Percentiles rank a stretch among this genome's conserved stretches.
Evolutionary conservation across 306 rosid genomes (phyloP).

Genomic region (Aeschynomene evenia): DNA sequence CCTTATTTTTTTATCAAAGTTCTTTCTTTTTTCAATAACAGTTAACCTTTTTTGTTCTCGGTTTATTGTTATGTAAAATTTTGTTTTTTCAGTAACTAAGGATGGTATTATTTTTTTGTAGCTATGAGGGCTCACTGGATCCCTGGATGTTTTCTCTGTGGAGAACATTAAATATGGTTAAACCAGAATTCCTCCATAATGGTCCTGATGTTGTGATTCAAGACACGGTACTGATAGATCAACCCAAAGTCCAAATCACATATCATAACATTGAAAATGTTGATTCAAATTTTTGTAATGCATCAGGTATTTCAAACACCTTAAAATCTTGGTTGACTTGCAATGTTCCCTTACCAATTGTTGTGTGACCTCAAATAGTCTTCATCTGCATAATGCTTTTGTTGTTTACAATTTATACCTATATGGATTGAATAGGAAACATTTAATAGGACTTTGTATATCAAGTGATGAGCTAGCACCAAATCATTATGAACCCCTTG

Average conservation of each 20-base stretch:
- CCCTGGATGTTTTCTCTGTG: constrained; percentile 88
- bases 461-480: background rate
- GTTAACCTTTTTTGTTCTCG: background rate
- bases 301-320: constrained; percentile 54
- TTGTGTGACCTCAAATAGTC: constrained; percentile 1
- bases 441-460: background rate
- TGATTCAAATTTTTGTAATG: constrained; percentile 44
- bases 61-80: background rate
- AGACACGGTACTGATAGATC: constrained; percentile 53
- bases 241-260: constrained; percentile 58
- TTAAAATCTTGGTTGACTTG: constrained; percentile 28
- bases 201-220: constrained; percentile 55
- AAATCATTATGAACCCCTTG: background rate
- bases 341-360: constrained; percentile 8
- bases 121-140: constrained; percentile 95
- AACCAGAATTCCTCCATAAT: constrained; percentile 60
- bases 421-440: constrained; percentile 10
- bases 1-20: background rate
- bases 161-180: constrained; percentile 48
- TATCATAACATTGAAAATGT: constrained; percentile 51
- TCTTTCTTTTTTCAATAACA: background rate
- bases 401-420: constrained; percentile 4
- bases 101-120: constrained; percentile 30
- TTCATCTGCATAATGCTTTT: constrained; percentile 6
- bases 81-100: constrained; percentile 1